A percentile compares a stretch with the other conserved stretches of the same genome.
Conservation (phyloP, 2,329 filamentous ascomycete genomes). For the Colletotrichum ledebouriae region DNA sequence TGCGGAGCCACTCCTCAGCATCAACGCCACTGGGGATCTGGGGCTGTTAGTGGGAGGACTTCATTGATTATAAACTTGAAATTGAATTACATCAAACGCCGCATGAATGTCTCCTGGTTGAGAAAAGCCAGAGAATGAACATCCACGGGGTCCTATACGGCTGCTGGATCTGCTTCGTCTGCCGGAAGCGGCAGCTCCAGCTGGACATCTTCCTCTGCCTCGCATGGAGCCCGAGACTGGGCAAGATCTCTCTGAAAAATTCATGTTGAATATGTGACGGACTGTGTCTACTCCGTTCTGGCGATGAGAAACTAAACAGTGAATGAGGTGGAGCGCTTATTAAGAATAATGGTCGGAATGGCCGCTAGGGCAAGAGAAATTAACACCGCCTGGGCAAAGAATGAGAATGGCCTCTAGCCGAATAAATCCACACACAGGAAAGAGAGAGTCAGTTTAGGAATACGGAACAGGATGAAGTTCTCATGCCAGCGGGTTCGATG, state of each 20-base stretch:
- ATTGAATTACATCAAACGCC: slow-evolving; percentile 53
- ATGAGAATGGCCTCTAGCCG: slow-evolving; percentile 21
- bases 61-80: neutral
- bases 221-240: slow-evolving; percentile 49
- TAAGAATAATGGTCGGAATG: slow-evolving; percentile 17
- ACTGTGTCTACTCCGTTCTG: neutral
- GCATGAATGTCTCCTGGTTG: slow-evolving; percentile 49
- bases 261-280: slow-evolving; percentile 35
- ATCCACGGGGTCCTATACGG: slow-evolving; percentile 49
- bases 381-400: slow-evolving; percentile 32
- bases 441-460: slow-evolving; percentile 9
- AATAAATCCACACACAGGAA: neutral
- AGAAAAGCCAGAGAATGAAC: slow-evolving; percentile 50
- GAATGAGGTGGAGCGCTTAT: neutral
- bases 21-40: slow-evolving; percentile 62
- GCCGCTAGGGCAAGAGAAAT: slow-evolving; percentile 25
- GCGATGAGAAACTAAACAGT: neutral
- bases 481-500: slow-evolving; percentile 5
- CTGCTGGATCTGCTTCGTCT: slow-evolving; percentile 36
- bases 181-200: slow-evolving; percentile 37
- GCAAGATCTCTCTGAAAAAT: slow-evolving; percentile 49
- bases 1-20: slow-evolving; percentile 60
- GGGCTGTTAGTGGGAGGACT: slow-evolving; percentile 4
- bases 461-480: slow-evolving; percentile 1
- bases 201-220: slow-evolving; percentile 46